phyloP scores from a whole-genome alignment of 306 rosid species.

The Carpinus fangiana region DNA sequence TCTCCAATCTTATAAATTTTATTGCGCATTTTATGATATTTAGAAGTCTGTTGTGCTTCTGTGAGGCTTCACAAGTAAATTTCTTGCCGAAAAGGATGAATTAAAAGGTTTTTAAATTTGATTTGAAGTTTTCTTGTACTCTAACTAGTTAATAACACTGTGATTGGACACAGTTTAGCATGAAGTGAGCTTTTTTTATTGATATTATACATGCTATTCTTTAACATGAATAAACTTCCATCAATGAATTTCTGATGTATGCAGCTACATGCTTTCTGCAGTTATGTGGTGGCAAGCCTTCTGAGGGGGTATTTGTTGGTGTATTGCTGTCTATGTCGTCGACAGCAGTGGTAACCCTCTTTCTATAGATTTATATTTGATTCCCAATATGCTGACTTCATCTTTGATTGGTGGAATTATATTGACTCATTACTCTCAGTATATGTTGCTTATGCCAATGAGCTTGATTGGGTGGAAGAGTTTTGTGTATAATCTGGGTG shows the following conservation, averaged over 20 bases:
- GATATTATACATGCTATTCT: neutral
- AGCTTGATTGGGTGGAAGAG: neutral
- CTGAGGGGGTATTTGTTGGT: constrained; percentile 92
- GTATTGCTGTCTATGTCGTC: constrained; percentile 92
- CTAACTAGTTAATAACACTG: neutral
- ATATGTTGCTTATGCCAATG: neutral
- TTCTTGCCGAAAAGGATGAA: constrained; percentile 19
- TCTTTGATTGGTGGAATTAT: neutral
- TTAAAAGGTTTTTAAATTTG: neutral
- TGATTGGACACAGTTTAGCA: constrained; percentile 12
- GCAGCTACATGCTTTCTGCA: constrained; percentile 52
- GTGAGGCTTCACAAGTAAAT: neutral
- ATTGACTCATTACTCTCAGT: neutral
- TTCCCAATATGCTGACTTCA: neutral
- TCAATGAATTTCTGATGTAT: constrained; percentile 35
- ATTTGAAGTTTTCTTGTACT: constrained; percentile 5
- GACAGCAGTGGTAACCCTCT: constrained; percentile 83
- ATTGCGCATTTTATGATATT: neutral
- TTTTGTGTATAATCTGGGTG: neutral
- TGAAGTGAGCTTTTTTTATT: neutral
- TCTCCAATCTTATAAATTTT: neutral
- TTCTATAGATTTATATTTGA: constrained; percentile 7
- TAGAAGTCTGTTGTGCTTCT: neutral
- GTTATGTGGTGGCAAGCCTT: constrained; percentile 95
- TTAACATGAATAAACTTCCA: constrained; percentile 16